A percentile compares a stretch with the other conserved stretches of the same genome.
phyloP scores from a whole-genome alignment of 2,329 filamentous ascomycete genomes.

The Botrytis paeoniae region DNA sequence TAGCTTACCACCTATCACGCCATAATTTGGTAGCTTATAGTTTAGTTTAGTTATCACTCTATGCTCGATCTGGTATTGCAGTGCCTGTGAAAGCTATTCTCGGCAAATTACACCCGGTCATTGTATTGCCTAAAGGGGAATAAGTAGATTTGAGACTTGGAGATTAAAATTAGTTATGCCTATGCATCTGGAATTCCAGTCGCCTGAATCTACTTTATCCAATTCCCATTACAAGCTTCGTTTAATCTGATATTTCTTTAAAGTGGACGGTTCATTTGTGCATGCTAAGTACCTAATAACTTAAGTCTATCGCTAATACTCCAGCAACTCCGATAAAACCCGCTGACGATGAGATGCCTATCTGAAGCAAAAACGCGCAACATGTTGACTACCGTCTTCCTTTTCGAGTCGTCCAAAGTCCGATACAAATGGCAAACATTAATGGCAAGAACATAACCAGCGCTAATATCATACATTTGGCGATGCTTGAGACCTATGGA shows the following conservation, averaged over 20 bases:
- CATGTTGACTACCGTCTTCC: background rate
- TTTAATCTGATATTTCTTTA: background rate
- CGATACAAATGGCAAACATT: background rate
- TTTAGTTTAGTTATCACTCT: background rate
- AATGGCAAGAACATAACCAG: background rate
- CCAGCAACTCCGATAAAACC: background rate
- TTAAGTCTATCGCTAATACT: background rate
- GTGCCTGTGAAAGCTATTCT: background rate
- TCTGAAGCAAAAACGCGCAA: background rate
- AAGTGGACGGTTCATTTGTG: background rate
- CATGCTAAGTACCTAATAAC: too few relatives aligned
- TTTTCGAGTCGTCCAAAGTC: background rate
- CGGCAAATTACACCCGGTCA: background rate
- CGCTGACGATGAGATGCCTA: background rate
- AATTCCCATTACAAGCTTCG: background rate
- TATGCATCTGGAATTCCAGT: background rate
- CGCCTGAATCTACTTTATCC: background rate
- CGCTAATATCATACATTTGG: background rate
- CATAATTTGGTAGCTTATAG: background rate
- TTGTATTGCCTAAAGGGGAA: background rate
- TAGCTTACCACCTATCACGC: background rate
- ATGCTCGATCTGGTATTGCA: background rate
- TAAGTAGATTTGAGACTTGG: background rate
- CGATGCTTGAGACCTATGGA: accelerated
- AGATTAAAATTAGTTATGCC: background rate